Evolutionary conservation across 305 asterid species (phyloP).

Genomic region (Fraxinus dipetala): DNA sequence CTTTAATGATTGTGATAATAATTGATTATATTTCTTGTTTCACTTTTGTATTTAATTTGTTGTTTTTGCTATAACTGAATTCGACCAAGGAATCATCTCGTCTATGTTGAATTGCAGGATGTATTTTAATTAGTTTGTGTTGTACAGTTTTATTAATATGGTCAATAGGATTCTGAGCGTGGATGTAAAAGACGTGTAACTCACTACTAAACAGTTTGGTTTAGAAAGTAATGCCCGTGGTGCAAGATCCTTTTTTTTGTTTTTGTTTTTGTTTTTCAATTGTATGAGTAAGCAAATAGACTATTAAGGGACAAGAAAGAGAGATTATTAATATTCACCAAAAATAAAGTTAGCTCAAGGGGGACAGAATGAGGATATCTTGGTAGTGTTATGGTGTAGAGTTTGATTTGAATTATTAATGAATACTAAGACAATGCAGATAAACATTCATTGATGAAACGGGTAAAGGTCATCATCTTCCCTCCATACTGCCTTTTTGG

Average conservation of each 20-base stretch:
- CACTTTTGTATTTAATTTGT: not conserved
- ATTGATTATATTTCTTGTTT: not conserved
- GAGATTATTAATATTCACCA: not conserved
- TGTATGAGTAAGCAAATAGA: not conserved
- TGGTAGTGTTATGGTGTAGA: not conserved
- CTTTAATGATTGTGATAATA: not conserved
- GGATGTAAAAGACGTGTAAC: not conserved
- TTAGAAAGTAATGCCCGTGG: not conserved
- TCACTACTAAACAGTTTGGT: not conserved
- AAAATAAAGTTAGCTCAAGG: not conserved
- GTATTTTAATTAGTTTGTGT: not conserved
- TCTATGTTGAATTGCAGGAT: not conserved
- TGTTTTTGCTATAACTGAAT: not conserved
- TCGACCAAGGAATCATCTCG: not conserved
- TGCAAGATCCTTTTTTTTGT: not conserved
- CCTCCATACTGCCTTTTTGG: not conserved
- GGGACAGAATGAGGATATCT: not conserved
- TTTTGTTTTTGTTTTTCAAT: not conserved
- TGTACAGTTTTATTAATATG: not conserved
- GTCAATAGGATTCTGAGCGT: not conserved
- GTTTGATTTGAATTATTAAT: not conserved
- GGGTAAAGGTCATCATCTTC: not conserved
- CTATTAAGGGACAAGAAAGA: not conserved
- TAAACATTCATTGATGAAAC: not conserved
- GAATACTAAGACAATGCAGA: not conserved